Evolutionary conservation across 306 rosid species (phyloP), one percentile per base, ranked within the genome.

Genomic region (Acmispon strigosus): DNA sequence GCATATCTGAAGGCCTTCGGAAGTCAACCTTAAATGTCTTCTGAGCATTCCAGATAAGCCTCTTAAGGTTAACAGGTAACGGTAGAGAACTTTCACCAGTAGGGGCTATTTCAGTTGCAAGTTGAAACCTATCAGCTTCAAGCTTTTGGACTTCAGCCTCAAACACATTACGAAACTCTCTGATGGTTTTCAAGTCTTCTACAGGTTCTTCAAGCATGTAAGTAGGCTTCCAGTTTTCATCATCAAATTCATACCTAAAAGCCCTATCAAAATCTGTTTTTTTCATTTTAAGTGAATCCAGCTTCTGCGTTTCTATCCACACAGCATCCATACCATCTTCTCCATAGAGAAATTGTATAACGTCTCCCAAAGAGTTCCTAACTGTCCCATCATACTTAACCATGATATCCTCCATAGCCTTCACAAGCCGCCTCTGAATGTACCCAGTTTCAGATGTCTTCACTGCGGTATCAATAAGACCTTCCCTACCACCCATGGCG

Each of bases 401-500:
- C 99, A 95, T 95, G 65, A 95, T 91, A 84, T 95, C 99, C 71
- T 95, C 99, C 99, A 95, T 95, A 75, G 99, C 99, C 83, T 95
- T 91, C 57, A 95, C 99, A 69, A 95, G 88, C 81, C 97, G 91
- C 86, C 99, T 81, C 82, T 95, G 99, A 39, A 95, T 95, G 81
- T 95, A 95, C 53, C 99, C 99, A 29, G 99, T 95, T 80, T 95
- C 99, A 61, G 99, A 95, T 15, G 99, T 95, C 85, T 95, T 95
- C 57, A 95, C 99, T 0, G 99, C 99, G 78, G 99, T 95, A 81
- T 95, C 99, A 37, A 95, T 95, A 70, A 95, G 97, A 95, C 99
- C 99, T 87, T 95, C 99, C 87, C 99, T 86, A 62, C 99, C 99
- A 81, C 99, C 99, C 99, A 95, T 95, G 67, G 99, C 99, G 73